These are phyloP conservation scores for Xylaria sp. DNA, from an alignment of 2,329 filamentous ascomycete species.

Conservation along the genomic window DNA sequence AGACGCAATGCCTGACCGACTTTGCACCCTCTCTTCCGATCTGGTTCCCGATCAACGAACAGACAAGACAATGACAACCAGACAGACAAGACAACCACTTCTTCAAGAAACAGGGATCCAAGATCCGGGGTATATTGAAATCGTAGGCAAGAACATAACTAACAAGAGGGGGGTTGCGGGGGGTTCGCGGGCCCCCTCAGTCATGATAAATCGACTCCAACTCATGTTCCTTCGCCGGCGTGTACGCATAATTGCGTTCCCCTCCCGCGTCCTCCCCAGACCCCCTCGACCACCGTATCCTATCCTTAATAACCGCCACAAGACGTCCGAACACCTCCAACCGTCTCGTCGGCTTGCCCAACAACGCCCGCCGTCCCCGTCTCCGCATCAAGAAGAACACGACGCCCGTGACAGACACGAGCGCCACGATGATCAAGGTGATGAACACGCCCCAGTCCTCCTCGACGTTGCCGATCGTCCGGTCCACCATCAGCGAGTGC, in stretches of 20 bases:
- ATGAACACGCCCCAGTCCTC: background rate
- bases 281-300: background rate
- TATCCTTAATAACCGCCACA: background rate
- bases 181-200: background rate
- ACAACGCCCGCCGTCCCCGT: slow-evolving; percentile 8
- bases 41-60: too few species aligned
- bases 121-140: background rate
- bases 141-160: background rate
- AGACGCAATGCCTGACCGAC: too few species aligned
- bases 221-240: slow-evolving; percentile 15
- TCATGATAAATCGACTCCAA: slow-evolving; percentile 17
- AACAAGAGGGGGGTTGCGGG: background rate
- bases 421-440: background rate
- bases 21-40: too few species aligned
- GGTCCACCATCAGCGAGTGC: slow-evolving; percentile 15
- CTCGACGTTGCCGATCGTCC: slow-evolving; percentile 9
- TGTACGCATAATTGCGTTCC: background rate
- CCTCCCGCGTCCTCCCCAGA: background rate
- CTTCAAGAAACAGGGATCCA: background rate
- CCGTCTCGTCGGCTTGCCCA: slow-evolving; percentile 7
- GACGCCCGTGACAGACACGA: background rate
- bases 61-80: too few species aligned
- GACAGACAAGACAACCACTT: too few species aligned
- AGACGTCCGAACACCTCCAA: slow-evolving; percentile 1
- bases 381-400: slow-evolving; percentile 7